Base-by-base conservation (phyloP, 2,329 filamentous ascomycete species). In the Arthrobotrys sinensis region DNA sequence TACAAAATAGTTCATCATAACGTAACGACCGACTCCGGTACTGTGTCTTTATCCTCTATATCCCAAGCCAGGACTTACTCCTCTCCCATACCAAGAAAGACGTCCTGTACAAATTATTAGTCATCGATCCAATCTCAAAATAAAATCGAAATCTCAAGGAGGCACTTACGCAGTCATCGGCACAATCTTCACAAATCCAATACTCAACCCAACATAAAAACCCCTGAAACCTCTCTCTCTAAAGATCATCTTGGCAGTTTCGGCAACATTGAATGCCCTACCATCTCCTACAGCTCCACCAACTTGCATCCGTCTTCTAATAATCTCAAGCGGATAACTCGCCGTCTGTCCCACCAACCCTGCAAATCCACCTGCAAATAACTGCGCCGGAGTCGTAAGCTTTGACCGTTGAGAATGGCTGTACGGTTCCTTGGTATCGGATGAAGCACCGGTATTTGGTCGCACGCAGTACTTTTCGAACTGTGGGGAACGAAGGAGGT, bases 221-320 rank as follows among this genome's bases (percentile, higher is more conserved):
- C 96, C 96, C 63, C 88, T 87, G 76, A 91, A 85, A 0, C 96
- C 96, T 71, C 88, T 88, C 85, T 97, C 93, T 53, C 88, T 86
- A 81, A 90, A 90, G 80, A 99, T 96, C 83, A 90, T 88, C 80
- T 85, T 86, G 2, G 91, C 91, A 0, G 95, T 97, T 85, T 98
- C 95, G 14, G 86, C 86, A 80, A 99, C 93, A 63, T 90, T 87
- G 53, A 97, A 85, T 53, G 92, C 87, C 81, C 90, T 93, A 0
- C 95, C 94, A 83, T 98, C 94, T 0, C 96, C 96, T 0, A 98
- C 93, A 0, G 95, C 94, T 10, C 95, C 96, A 57, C 93, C 93
- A 12, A 99, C 96, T 84, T 99, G 96, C 95, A 99, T 98, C 57
- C 96, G 88, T 80, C 96, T 88, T 77, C 96, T 88, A 75, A 98